Base-by-base conservation (phyloP, 805 yeast genomes). In the Hanseniaspora lachancei region DNA sequence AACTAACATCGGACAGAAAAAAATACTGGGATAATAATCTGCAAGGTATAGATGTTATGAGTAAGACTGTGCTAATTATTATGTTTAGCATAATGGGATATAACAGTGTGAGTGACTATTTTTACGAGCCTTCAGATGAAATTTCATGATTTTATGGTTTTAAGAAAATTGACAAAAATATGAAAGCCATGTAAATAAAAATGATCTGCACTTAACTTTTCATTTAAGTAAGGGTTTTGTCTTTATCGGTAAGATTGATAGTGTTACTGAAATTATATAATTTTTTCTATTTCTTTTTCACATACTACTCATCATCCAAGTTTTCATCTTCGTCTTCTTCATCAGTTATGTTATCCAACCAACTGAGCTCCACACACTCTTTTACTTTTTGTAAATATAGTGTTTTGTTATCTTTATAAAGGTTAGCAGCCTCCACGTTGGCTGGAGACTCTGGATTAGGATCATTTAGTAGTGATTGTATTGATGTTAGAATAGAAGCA, bases 381-480 rank as follows among this genome's bases (percentile, higher is more conserved):
- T 95, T 80, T 18, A 93, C 98, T 60, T 96, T 74, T 67, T 88
- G 88, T 55, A 83, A 79, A 67, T 93, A 93, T 70, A 89, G 96
- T 29, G 89, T 82, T 60, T 95, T 81, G 68, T 93, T 97, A 68
- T 93, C 98, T 68, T 87, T 86, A 72, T 88, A 93, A 64, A 93
- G 73, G 60, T 88, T 89, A 1, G 98, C 96, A 5, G 97, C 97
- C 69, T 93, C 98, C 7, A 87, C 97, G 63, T 93, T 93, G 1
- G 98, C 98, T 1, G 98, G 98, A 24, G 96, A 86, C 53, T 89
- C 82, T 49, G 89, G 95, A 67, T 93, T 93, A 18, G 98, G 98
- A 67, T 93, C 98, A 70, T 93, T 93, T 62, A 93, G 74, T 60
- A 93, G 76, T 57, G 89, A 82, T 68, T 93, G 98, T 57, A 93